Base-by-base conservation (phyloP, 345 rosid species). In the Dipteronia dyeriana region DNA sequence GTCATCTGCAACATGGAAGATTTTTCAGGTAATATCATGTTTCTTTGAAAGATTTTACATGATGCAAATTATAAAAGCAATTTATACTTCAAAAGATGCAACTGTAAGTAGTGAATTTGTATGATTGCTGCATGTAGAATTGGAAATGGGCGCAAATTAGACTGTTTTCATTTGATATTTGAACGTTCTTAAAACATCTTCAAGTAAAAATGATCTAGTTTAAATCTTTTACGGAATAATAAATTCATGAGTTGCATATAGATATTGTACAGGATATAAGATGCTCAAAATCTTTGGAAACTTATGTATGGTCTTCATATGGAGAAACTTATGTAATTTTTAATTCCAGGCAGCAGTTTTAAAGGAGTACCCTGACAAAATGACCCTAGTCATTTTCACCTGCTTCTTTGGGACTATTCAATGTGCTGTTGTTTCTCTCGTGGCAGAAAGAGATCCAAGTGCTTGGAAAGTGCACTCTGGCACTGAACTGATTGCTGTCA, bases 391-490 rank as follows among this genome's bases (percentile, higher is more conserved):
- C 43, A 67, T 76, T 56, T 76, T 76, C 64, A 66, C 71, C 56
- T 66, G 71, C 66, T 66, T 54, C 23, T 76, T 76, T 11, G 78
- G 78, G 54, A 76, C 78, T 14, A 53, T 76, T 26, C 78, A 76
- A 56, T 76, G 78, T 66, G 73, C 78, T 20, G 22, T 56, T 54
- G 66, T 76, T 34, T 76, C 78, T 54, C 31, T 76, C 41, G 22
- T 76, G 11, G 65, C 22, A 39, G 78, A 76, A 54, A 66, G 73
- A 76, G 19, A 76, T 38, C 26, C 66, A 67, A 56, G 19, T 10
- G 22, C 78, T 54, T 76, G 78, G 78, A 76, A 66, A 67, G 56
- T 76, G n/a, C 72, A 76, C 23, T 51, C 72, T 56, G 73, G 66
- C 56, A 76, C 59, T 67, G 72, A 76, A 67, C 54, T 43, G 62